Base-by-base conservation (phyloP, 2,329 filamentous ascomycete genomes). In the Aspergillus quadricinctus region DNA sequence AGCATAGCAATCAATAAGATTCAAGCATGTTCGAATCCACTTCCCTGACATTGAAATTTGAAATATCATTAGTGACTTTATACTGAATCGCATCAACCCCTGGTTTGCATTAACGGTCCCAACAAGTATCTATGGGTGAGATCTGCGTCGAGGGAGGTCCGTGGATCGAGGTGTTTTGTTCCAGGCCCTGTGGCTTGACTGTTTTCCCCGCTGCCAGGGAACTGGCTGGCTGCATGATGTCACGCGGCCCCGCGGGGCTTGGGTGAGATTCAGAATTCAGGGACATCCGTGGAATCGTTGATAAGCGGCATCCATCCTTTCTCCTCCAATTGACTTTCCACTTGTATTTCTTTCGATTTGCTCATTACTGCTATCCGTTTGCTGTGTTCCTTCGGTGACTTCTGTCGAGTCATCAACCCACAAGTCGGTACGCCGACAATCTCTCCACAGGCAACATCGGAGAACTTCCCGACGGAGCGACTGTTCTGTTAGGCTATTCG, bases 241-340 rank as follows among this genome's bases (percentile, higher is more conserved):
- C 62, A 64, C 56, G 51, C 50, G 37, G 51, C 49, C 56, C 31
- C 56, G 62, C 61, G 62, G 62, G 61, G 59, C 58, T 59, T 37
- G 28, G 23, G 28, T 37, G 53, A 48, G 56, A 29, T 29, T 48
- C 21, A 23, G 19, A 25, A 7, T 46, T 23, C 59, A 61, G 62
- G 57, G 58, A 64, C 62, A 59, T 45, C 50, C 31, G 31, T 37
- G 55, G 51, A 58, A 43, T 25, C 8, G 29, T 19, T 31, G 27
- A 19, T 11, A 48, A 27, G 37, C 31, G 17, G 31, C 31, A 17
- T 14, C 31, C 31, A 17, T 37, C 19, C 52, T 48, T 52, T 55
- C 35, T 40, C 49, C 52, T 37, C 4, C 53, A 27, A 29, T 29
- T 49, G 48, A 31, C 43, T 46, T 46, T 14, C 21, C 23, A 46